phyloP scores from a whole-genome alignment of 306 rosid genomes.

The Prunus mira region DNA sequence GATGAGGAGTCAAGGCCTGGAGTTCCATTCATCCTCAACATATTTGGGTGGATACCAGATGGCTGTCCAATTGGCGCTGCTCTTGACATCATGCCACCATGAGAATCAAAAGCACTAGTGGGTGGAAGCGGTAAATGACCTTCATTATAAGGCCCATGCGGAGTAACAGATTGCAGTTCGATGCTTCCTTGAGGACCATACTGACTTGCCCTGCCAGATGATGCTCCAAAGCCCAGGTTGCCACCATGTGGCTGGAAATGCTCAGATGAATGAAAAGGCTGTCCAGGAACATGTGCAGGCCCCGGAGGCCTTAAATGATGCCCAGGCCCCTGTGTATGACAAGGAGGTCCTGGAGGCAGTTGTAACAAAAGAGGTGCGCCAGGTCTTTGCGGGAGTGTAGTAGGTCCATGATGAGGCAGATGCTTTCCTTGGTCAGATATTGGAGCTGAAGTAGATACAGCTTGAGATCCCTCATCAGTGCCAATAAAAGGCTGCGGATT shows the following conservation, averaged over 20 bases:
- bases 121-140: no score
- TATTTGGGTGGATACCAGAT: conserved; percentile 22
- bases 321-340: conserved; percentile 40
- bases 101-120: conserved; percentile 38
- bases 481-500: conserved; percentile 31
- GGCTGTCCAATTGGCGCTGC: conserved; percentile 40
- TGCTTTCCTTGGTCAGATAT: conserved; percentile 36
- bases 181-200: conserved; percentile 19
- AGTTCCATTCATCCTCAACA: conserved; percentile 36
- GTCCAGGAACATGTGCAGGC: conserved; percentile 38
- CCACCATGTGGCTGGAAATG: conserved; percentile 28
- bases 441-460: conserved; percentile 37
- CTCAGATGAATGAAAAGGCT: conserved; percentile 29
- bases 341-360: conserved; percentile 42
- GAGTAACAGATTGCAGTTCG: no score
- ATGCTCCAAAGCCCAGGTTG: conserved; percentile 27
- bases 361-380: conserved; percentile 37
- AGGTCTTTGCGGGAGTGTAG: conserved; percentile 39
- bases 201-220: conserved; percentile 38
- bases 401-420: conserved; percentile 39
- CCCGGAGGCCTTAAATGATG: conserved; percentile 50
- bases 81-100: conserved; percentile 41
- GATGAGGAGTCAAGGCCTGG: conserved; percentile 37
- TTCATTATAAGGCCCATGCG: no score
- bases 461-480: conserved; percentile 33